Percentiles rank a stretch among this genome's conserved stretches.
Evolutionary conservation across 2,329 filamentous ascomycete genomes (phyloP).

Genomic region (Penicillium sp.): DNA sequence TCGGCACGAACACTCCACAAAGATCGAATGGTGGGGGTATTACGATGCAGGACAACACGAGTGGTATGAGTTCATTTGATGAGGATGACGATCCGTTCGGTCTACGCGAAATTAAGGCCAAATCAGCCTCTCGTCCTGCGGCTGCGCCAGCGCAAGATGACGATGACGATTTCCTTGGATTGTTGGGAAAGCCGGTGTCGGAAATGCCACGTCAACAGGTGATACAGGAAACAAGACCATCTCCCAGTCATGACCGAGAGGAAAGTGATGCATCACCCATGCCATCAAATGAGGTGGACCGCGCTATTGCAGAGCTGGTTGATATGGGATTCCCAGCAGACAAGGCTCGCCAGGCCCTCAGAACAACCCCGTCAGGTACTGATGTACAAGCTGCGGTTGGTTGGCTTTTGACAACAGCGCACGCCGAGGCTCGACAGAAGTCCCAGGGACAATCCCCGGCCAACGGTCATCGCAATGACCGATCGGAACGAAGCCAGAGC

Average conservation of each 20-base stretch:
- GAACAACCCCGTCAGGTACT: conserved; percentile 73
- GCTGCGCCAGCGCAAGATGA: conserved; percentile 49
- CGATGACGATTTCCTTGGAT: conserved; percentile 66
- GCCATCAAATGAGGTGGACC: conserved; percentile 62
- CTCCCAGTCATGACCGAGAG: conserved; percentile 14
- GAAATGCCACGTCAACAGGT: conserved; percentile 45
- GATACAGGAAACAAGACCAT: conserved; percentile 20
- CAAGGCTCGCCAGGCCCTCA: conserved; percentile 76
- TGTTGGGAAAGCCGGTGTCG: conserved; percentile 60
- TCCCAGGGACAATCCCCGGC: conserved; percentile 38
- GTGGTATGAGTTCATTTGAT: conserved; percentile 50
- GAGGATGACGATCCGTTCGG: conserved; percentile 87
- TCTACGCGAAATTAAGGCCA: conserved; percentile 63
- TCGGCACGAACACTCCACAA: conserved; percentile 14
- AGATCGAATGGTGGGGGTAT: conserved; percentile 14
- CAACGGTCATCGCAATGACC: conserved; percentile 19
- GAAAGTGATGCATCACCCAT: conserved; percentile 22
- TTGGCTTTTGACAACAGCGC: conserved; percentile 88
- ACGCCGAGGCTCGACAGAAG: conserved; percentile 77
- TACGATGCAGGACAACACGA: conserved; percentile 19
- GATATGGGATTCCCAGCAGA: conserved; percentile 93
- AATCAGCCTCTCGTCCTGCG: conserved; percentile 48
- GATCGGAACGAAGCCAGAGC: conserved; percentile 27
- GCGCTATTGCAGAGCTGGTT: conserved; percentile 81
- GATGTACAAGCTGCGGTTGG: conserved; percentile 86